Evolutionary conservation across 2,329 filamentous ascomycete genomes (phyloP).

Genomic region (Balansia obtecta): DNA sequence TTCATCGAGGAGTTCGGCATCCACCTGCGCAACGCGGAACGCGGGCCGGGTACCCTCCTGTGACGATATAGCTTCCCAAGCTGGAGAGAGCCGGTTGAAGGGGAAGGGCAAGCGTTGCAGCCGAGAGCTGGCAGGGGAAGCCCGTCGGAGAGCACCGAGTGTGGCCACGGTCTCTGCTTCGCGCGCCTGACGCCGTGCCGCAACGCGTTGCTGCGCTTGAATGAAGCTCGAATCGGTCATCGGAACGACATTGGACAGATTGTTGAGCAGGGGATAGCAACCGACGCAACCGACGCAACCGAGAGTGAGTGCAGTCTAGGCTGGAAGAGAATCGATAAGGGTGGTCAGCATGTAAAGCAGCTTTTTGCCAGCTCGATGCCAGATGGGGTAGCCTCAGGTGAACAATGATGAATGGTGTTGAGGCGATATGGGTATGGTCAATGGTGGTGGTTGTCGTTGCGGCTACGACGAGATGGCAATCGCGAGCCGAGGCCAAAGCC

Average conservation of each 20-base stretch:
- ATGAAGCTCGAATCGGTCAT: slow-evolving; percentile 59
- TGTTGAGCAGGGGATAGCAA: neutral
- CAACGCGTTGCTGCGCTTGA: slow-evolving; percentile 77
- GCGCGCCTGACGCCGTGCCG: slow-evolving; percentile 65
- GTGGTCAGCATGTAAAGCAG: neutral
- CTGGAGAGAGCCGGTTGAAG: slow-evolving; percentile 43
- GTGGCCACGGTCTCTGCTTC: slow-evolving; percentile 52
- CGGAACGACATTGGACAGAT: slow-evolving; percentile 17
- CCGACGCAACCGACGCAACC: neutral
- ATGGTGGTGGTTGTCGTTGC: neutral
- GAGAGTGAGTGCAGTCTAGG: neutral
- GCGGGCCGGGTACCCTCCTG: slow-evolving; percentile 71
- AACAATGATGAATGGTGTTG: neutral
- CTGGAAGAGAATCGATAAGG: neutral
- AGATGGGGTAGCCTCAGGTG: neutral
- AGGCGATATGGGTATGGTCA: neutral
- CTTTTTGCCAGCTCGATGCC: neutral
- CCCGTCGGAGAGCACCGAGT: slow-evolving; percentile 35
- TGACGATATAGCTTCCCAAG: slow-evolving; percentile 61
- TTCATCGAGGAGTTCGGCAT: slow-evolving; percentile 88
- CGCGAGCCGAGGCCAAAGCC: neutral
- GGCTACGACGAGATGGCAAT: neutral
- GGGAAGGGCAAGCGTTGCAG: slow-evolving; percentile 48
- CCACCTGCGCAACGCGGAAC: slow-evolving; percentile 90
- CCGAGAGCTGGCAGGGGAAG: slow-evolving; percentile 40